Percentiles rank a stretch among this genome's conserved stretches.
Evolutionary conservation across 2,329 filamentous ascomycete genomes (phyloP).

Genomic region (Diaporthe humulicola): DNA sequence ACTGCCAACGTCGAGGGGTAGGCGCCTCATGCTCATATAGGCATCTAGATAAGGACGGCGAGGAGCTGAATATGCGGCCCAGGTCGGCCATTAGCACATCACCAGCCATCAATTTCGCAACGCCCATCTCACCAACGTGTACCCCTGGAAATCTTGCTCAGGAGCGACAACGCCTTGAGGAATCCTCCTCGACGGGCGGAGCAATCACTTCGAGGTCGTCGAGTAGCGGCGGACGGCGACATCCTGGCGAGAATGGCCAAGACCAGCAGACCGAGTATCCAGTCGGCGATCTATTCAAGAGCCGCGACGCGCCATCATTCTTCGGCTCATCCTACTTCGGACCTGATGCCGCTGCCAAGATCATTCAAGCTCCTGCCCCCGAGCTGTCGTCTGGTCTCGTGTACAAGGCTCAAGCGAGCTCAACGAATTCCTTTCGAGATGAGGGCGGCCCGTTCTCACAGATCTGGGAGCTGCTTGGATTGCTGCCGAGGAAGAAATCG

Average conservation of each 20-base stretch:
- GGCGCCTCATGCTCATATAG: constrained; percentile 2
- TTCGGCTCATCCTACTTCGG: constrained; percentile 44
- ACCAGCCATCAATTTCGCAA: neutral
- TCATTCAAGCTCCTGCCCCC: constrained; percentile 39
- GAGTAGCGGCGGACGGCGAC: neutral
- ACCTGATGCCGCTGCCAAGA: constrained; percentile 41
- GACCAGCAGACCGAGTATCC: constrained; percentile 33
- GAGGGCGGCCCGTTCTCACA: constrained; percentile 40
- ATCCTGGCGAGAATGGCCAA: neutral
- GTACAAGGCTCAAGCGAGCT: constrained; percentile 36
- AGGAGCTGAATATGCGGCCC: neutral
- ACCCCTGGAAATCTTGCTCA: neutral
- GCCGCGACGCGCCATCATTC: constrained; percentile 42
- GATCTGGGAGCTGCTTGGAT: constrained; percentile 55
- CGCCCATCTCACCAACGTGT: neutral
- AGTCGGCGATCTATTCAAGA: constrained; percentile 35
- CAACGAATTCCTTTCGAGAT: constrained; percentile 39
- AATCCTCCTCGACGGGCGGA: neutral
- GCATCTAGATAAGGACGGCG: neutral
- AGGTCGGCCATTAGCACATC: neutral
- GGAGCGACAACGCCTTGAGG: neutral
- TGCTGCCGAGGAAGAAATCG: constrained; percentile 53
- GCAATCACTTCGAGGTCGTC: neutral
- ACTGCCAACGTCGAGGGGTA: constrained; percentile 3
- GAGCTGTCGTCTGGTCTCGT: constrained; percentile 39